Percentiles rank a stretch among this genome's conserved stretches.
Evolutionary conservation across 305 asterid genomes (phyloP).

Genomic region (Caryopteris hybrid): DNA sequence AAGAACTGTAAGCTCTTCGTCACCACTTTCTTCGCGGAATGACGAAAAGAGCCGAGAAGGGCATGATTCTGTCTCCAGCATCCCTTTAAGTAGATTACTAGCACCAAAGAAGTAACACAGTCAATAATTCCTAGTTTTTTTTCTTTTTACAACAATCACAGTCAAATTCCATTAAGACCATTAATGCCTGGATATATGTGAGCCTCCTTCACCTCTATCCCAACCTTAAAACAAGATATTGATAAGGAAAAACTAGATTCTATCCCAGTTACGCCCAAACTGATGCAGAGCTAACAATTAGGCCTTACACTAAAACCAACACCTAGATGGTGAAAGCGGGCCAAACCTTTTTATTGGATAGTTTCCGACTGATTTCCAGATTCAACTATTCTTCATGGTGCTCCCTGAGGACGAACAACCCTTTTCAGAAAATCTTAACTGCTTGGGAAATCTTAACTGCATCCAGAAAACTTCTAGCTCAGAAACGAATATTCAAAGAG

Average conservation of each 20-base stretch:
- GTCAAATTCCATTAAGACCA: too few species aligned
- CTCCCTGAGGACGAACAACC: background rate
- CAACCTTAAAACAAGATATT: background rate
- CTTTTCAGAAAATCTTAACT: background rate
- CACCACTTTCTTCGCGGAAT: conserved; percentile 84
- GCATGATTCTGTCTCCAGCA: conserved; percentile 64
- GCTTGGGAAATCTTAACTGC: background rate
- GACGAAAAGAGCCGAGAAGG: conserved; percentile 67
- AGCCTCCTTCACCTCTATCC: background rate
- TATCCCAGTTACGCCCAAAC: background rate
- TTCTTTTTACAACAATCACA: too few species aligned
- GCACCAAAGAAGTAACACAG: conserved; percentile 9
- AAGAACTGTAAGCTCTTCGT: conserved; percentile 85
- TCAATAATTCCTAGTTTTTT: conserved; percentile 11
- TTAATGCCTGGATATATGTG: background rate
- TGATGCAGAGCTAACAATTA: background rate
- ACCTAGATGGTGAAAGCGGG: background rate
- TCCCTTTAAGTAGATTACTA: conserved; percentile 23
- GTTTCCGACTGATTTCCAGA: background rate
- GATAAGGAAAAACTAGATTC: background rate
- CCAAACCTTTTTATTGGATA: background rate
- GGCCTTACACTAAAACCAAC: background rate
- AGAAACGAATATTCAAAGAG: conserved; percentile 4
- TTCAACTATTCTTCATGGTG: conserved; percentile 9
- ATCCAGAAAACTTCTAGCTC: conserved; percentile 19